Percentiles rank a stretch among this genome's conserved stretches.
phyloP scores from a whole-genome alignment of 306 rosid genomes.

The Trifolium fragiferum region DNA sequence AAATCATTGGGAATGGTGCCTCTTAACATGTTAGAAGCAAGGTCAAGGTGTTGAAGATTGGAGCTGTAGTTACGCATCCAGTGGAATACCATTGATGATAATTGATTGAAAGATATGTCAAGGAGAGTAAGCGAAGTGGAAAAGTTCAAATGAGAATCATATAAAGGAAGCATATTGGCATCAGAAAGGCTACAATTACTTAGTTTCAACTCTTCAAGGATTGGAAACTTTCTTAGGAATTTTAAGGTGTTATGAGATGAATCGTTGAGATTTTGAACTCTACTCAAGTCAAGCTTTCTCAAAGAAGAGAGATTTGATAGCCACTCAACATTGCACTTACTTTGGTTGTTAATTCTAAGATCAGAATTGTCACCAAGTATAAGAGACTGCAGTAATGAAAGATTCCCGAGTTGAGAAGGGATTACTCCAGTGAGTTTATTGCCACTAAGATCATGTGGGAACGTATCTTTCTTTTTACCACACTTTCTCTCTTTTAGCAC shows the following conservation, averaged over 20 bases:
- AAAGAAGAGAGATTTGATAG: constrained; percentile 2
- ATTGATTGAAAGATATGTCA: neutral
- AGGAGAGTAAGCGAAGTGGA: constrained; percentile 20
- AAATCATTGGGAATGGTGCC: constrained; percentile 16
- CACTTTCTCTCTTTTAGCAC: too few relatives aligned
- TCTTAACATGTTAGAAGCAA: neutral
- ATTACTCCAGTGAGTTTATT: neutral
- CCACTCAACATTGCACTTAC: neutral
- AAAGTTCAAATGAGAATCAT: neutral
- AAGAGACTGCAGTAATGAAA: neutral
- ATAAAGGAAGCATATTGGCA: neutral
- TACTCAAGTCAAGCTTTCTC: constrained; percentile 12
- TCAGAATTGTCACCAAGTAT: too few relatives aligned
- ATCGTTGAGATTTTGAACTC: neutral
- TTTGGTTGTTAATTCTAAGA: neutral
- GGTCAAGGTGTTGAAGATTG: neutral
- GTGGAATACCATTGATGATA: neutral
- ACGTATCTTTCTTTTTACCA: too few relatives aligned
- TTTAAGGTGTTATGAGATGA: neutral
- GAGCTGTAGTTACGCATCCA: constrained; percentile 2
- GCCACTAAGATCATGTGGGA: neutral
- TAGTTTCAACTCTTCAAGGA: neutral
- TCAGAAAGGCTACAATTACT: neutral
- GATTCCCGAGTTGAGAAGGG: constrained; percentile 33
- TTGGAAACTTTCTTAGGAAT: neutral